Evolutionary conservation across 2,329 filamentous ascomycete genomes (phyloP).

Genomic region (Xylariaceae sp.): DNA sequence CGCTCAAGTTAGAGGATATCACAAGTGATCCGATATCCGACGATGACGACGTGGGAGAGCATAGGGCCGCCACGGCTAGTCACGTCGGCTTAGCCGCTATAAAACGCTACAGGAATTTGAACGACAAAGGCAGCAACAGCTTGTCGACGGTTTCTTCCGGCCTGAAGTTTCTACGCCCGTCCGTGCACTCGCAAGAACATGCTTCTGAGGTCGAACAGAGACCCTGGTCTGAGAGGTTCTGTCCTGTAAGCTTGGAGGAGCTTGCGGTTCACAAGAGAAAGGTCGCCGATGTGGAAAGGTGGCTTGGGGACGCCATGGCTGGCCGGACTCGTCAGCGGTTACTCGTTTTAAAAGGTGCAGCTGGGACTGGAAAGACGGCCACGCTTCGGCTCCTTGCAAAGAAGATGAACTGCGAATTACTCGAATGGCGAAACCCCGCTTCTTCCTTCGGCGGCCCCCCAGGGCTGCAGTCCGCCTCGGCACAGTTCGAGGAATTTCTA

Average conservation of each 20-base stretch:
- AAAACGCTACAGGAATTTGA: slow-evolving; percentile 43
- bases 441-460: slow-evolving; percentile 52
- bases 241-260: slow-evolving; percentile 69
- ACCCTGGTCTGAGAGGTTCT: slow-evolving; percentile 86
- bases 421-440: slow-evolving; percentile 87
- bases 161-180: slow-evolving; percentile 48
- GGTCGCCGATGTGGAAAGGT: slow-evolving; percentile 75
- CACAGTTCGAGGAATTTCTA: slow-evolving; percentile 90
- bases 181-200: slow-evolving; percentile 26
- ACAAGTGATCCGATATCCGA: slow-evolving; percentile 55
- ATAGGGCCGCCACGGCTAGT: slow-evolving; percentile 46
- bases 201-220: slow-evolving; percentile 50
- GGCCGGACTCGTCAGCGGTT: slow-evolving; percentile 65
- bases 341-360: slow-evolving; percentile 81
- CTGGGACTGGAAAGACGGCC: slow-evolving; percentile 89
- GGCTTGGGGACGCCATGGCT: slow-evolving; percentile 70
- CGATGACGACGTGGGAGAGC: slow-evolving; percentile 50
- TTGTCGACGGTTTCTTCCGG: slow-evolving; percentile 30
- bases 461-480: slow-evolving; percentile 63
- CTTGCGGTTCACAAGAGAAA: slow-evolving; percentile 94
- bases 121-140: slow-evolving; percentile 23
- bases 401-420: slow-evolving; percentile 68
- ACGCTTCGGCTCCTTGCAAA: slow-evolving; percentile 73
- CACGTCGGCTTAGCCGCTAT: slow-evolving; percentile 51
- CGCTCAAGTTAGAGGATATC: slow-evolving; percentile 41